phyloP scores from a whole-genome alignment of 2,329 filamentous ascomycete species.

The Paecilomyces sp. region DNA sequence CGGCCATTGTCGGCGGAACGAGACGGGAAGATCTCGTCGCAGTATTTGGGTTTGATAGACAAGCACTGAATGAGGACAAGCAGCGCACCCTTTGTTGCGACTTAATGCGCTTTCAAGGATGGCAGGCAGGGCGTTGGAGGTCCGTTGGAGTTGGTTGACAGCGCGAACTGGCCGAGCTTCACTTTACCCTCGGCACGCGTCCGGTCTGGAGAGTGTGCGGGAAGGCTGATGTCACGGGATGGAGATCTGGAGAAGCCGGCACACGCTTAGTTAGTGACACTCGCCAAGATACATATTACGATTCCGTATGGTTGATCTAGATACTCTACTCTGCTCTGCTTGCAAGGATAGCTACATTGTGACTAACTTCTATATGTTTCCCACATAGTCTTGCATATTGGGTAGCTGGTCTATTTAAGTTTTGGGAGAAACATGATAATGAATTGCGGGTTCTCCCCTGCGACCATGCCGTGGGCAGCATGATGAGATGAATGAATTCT shows the following conservation, averaged over 20 bases:
- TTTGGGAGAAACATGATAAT: no score
- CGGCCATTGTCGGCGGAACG: slow-evolving; percentile 20
- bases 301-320: background rate
- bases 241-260: slow-evolving; percentile 4
- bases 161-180: slow-evolving; percentile 10
- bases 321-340: background rate
- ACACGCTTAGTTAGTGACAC: background rate
- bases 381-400: background rate
- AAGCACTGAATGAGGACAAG: background rate
- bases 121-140: background rate
- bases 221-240: slow-evolving; percentile 22
- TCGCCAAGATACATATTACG: no score
- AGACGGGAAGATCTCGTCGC: background rate
- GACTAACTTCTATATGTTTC: background rate
- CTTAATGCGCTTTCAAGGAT: background rate
- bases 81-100: background rate
- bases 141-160: slow-evolving; percentile 3
- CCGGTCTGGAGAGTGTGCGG: slow-evolving; percentile 21
- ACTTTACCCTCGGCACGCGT: slow-evolving; percentile 23
- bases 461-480: background rate
- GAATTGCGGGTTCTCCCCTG: background rate
- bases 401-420: background rate
- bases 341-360: background rate
- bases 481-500: background rate
- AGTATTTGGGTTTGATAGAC: background rate